Percentiles rank a stretch among this genome's conserved stretches.
Conservation (phyloP, 495 filamentous ascomycete species). For the Penicillium coprophilum region DNA sequence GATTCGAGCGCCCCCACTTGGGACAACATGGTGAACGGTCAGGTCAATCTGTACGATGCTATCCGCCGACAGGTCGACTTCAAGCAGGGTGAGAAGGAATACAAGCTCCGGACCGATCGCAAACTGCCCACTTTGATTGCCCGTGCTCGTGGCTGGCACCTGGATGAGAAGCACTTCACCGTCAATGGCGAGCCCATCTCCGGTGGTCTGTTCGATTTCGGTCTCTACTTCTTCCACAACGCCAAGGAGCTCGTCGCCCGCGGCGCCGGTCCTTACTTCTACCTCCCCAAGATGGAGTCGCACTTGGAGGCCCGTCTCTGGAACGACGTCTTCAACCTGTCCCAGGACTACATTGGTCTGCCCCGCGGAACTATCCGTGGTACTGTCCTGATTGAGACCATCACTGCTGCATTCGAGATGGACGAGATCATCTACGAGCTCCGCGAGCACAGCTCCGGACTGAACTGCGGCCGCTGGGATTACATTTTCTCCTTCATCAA, state of each 20-base stretch:
- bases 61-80: slow-evolving; percentile 95
- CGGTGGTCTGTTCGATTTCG: slow-evolving; percentile 93
- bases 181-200: slow-evolving; percentile 96
- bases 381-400: slow-evolving; percentile 98
- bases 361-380: slow-evolving; percentile 89
- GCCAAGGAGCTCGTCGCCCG: slow-evolving; percentile 81
- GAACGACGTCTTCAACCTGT: slow-evolving; percentile 98
- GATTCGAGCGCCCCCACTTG: slow-evolving; percentile 97
- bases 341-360: slow-evolving; percentile 88
- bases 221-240: slow-evolving; percentile 99
- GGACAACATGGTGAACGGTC: slow-evolving; percentile 99
- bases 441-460: slow-evolving; percentile 89
- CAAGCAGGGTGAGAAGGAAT: slow-evolving; percentile 91
- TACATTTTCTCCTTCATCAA: slow-evolving; percentile 99
- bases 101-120: slow-evolving; percentile 91
- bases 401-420: slow-evolving; percentile 99
- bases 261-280: slow-evolving; percentile 94
- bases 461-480: slow-evolving; percentile 99
- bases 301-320: slow-evolving; percentile 96
- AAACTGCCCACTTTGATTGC: slow-evolving; percentile 79
- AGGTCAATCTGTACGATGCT: slow-evolving; percentile 97
- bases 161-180: slow-evolving; percentile 98
- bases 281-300: slow-evolving; percentile 99
- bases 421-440: slow-evolving; percentile 99
- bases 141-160: slow-evolving; percentile 87